Evolutionary conservation across 2,329 filamentous ascomycete species (phyloP).

Genomic region (Rosellinia necatrix): DNA sequence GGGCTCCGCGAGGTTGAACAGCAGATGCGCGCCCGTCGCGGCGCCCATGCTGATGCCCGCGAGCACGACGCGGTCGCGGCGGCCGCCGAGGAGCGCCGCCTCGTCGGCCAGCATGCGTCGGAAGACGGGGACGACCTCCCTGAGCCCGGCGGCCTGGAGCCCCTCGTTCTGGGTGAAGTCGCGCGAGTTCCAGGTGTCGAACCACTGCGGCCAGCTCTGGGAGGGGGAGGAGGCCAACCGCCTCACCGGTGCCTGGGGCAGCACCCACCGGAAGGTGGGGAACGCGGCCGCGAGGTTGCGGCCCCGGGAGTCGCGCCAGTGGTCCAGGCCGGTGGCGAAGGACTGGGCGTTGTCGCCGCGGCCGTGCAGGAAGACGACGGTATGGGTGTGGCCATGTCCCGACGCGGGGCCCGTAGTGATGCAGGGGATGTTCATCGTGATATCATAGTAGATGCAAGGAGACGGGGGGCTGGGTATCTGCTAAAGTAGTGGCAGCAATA

Average conservation of each 20-base stretch:
- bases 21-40: constrained; percentile 41
- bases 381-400: constrained; percentile 47
- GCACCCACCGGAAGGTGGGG: constrained; percentile 55
- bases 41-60: constrained; percentile 54
- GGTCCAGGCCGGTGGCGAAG: constrained; percentile 41
- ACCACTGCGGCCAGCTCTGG: constrained; percentile 51
- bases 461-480: too few relatives aligned
- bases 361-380: constrained; percentile 52
- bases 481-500: too few relatives aligned
- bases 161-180: constrained; percentile 48
- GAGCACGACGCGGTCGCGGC: constrained; percentile 46
- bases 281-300: constrained; percentile 46
- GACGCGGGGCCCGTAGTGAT: constrained; percentile 17
- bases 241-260: constrained; percentile 48
- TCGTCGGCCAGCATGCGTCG: constrained; percentile 42
- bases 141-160: constrained; percentile 47
- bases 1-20: constrained; percentile 31
- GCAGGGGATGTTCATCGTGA: background rate
- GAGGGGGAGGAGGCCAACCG: constrained; percentile 34
- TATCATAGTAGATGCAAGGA: too few relatives aligned
- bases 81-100: constrained; percentile 42
- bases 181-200: constrained; percentile 52
- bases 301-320: constrained; percentile 40
- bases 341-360: constrained; percentile 46
- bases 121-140: constrained; percentile 44